Percentiles rank a stretch among this genome's conserved stretches.
Conservation (phyloP, 1,139 yeast species). For the Kurtzmaniella quercitrusa region DNA sequence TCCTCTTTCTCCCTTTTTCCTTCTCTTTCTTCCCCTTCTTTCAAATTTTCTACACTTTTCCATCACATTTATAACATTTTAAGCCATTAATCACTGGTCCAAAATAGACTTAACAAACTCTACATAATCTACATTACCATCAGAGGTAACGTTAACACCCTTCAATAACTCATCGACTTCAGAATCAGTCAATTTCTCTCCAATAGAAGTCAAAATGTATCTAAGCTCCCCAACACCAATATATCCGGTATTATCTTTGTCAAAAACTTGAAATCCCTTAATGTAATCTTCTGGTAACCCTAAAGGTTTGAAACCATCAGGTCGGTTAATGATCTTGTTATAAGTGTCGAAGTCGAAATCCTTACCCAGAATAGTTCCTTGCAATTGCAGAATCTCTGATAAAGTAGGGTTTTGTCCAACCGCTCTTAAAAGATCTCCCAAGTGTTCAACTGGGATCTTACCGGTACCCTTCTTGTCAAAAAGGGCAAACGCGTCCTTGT, state of each 20-base stretch:
- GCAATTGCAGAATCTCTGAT: slow-evolving; percentile 78
- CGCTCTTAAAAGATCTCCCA: slow-evolving; percentile 93
- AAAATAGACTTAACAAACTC: slow-evolving; percentile 91
- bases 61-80: neutral
- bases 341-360: slow-evolving; percentile 74
- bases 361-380: slow-evolving; percentile 40
- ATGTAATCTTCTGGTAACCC: slow-evolving; percentile 97
- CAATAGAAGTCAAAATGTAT: slow-evolving; percentile 88
- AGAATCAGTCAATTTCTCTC: slow-evolving; percentile 82
- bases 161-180: slow-evolving; percentile 95
- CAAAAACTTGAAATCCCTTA: slow-evolving; percentile 96
- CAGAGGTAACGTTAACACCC: slow-evolving; percentile 90
- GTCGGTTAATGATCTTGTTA: slow-evolving; percentile 74
- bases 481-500: slow-evolving; percentile 95
- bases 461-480: slow-evolving; percentile 98
- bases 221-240: slow-evolving; percentile 96
- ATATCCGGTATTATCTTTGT: slow-evolving; percentile 91
- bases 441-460: slow-evolving; percentile 76
- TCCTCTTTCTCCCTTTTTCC: no score
- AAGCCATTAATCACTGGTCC: slow-evolving; percentile 79
- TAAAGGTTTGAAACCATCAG: slow-evolving; percentile 83
- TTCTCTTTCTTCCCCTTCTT: neutral
- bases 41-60: neutral
- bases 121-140: slow-evolving; percentile 92
- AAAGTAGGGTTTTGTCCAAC: slow-evolving; percentile 98